Base-by-base conservation (phyloP, 1,284 basidiomycete genomes). In the Marasmius oreades region DNA sequence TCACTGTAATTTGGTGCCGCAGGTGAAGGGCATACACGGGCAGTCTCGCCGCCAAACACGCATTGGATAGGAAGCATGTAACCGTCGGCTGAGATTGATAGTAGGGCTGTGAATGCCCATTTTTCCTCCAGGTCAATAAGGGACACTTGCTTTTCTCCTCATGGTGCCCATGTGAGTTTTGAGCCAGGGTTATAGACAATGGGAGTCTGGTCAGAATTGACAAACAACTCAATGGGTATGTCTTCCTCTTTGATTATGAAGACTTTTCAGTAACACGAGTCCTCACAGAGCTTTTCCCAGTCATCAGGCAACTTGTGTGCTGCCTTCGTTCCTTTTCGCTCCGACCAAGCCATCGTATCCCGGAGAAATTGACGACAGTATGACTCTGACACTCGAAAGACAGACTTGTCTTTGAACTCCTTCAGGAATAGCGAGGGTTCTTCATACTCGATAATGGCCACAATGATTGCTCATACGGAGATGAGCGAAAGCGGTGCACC, bases 191-290 rank as follows among this genome's bases (percentile, higher is more conserved):
- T 61, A 43, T 66, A 70, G 0, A 69, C 26, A 5, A 70, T 54
- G 34, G 70, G 63, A 3, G 72, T 74, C 57, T 78, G 75, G 57
- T 78, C 73, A 0, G 67, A 68, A 55, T 77, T 77, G 37, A 74
- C 66, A n/a, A 53, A 59, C 6, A 74, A 63, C 3, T 20, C 36
- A 2, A 62, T 36, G 22, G 63, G 63, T 36, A 73, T 71, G 46
- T 64, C 62, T 1, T 69, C 26, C 28, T 73, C 66, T 18, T 68
- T 66, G 37, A 75, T 67, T 0, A 51, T 22, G 34, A 62, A 66
- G 3, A 63, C 70, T 23, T 62, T 61, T 14, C 63, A 56, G 1
- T 72, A 56, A 34, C 66, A 61, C 23, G 66, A 57, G 14, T 55
- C 48, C 18, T 62, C 59, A 37, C 66, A 67, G 39, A 63, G 55